Conservation (phyloP, 2,329 filamentous ascomycete species). For the Fusarium scirpi region DNA sequence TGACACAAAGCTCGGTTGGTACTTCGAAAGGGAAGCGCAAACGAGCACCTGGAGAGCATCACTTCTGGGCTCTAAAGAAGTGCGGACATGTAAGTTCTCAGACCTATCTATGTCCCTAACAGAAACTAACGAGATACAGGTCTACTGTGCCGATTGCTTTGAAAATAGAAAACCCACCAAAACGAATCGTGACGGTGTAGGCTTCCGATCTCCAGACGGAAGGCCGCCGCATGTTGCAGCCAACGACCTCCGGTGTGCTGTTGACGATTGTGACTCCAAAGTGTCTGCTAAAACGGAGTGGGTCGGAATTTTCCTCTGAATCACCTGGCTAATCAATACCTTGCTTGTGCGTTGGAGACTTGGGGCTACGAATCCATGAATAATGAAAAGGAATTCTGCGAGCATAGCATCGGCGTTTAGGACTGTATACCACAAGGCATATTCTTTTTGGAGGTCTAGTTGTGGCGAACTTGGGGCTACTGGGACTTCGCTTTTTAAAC, state of each 20-base stretch:
- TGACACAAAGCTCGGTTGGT: conserved; percentile 31
- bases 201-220: conserved; percentile 54
- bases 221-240: conserved; percentile 42
- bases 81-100: conserved; percentile 85
- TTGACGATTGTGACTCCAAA: conserved; percentile 67
- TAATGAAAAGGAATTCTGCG: conserved; percentile 23
- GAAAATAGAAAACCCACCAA: conserved; percentile 64
- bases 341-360: conserved; percentile 3
- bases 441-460: conserved; percentile 2
- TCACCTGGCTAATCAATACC: conserved; percentile 42
- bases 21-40: conserved; percentile 57
- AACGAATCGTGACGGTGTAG: conserved; percentile 49
- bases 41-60: conserved; percentile 72
- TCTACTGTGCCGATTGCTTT: conserved; percentile 72
- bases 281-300: conserved; percentile 67
- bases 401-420: conserved; percentile 41
- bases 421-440: conserved; percentile 13
- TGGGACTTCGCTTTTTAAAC: neutral
- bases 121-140: conserved; percentile 55
- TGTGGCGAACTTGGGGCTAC: neutral
- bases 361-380: conserved; percentile 32
- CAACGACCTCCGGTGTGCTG: conserved; percentile 63
- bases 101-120: neutral
- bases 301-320: conserved; percentile 70
- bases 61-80: conserved; percentile 91